Percentiles rank a stretch among this genome's conserved stretches.
phyloP scores from a whole-genome alignment of 371 early-diverging fungal genomes.

The Mortierella sp. region DNA sequence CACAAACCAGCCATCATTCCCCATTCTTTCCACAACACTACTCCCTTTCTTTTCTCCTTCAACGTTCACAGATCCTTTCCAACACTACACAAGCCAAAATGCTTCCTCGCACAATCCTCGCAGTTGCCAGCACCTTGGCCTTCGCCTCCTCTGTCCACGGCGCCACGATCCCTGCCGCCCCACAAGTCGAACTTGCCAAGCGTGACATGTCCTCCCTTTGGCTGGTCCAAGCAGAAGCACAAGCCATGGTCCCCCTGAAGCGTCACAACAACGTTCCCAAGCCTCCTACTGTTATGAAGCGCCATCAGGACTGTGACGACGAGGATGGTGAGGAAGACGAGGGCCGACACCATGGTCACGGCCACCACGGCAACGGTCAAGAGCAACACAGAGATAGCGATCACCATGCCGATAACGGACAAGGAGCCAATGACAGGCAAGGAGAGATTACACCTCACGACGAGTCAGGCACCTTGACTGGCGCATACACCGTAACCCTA shows the following conservation, averaged over 20 bases:
- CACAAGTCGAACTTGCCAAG: neutral
- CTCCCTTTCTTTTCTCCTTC: neutral
- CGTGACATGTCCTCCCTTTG: slow-evolving; percentile 18
- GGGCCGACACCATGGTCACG: neutral
- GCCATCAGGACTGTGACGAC: neutral
- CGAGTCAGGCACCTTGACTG: neutral
- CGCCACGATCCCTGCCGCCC: neutral
- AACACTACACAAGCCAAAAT: neutral
- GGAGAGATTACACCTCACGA: neutral
- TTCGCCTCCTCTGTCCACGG: neutral
- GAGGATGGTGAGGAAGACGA: neutral
- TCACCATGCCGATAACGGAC: neutral
- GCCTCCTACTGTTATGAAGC: neutral
- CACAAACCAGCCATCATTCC: neutral
- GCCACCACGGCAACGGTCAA: neutral
- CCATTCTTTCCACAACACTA: neutral
- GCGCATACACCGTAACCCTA: neutral
- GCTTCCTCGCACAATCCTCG: neutral
- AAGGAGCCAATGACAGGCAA: neutral
- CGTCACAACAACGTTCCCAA: neutral
- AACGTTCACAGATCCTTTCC: neutral
- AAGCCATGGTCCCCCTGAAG: neutral
- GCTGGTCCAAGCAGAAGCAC: neutral
- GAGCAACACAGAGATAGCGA: neutral
- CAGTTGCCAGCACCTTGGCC: neutral